These are phyloP conservation scores for Paraconiothyrium sp. DNA, from an alignment of 2,329 filamentous ascomycete genomes.

Conservation along the genomic window DNA sequence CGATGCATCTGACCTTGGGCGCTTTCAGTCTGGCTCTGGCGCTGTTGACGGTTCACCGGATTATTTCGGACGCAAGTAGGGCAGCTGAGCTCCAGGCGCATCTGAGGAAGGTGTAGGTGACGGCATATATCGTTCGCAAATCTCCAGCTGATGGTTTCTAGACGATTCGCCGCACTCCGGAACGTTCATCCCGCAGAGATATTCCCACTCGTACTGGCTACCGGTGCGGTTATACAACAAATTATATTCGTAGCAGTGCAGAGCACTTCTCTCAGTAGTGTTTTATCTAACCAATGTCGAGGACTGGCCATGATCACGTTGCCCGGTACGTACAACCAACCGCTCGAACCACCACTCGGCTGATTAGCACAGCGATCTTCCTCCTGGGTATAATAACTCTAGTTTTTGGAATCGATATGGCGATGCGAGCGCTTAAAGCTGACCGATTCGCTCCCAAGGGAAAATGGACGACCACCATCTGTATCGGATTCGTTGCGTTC, in stretches of 20 bases:
- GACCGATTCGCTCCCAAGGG: conserved; percentile 67
- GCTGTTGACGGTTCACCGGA: conserved; percentile 47
- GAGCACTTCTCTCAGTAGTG: conserved; percentile 47
- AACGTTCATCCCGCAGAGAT: conserved; percentile 52
- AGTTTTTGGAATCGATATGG: conserved; percentile 71
- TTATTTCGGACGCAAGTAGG: conserved; percentile 50
- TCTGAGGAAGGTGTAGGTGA: conserved; percentile 44
- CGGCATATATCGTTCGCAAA: background rate
- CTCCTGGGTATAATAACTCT: conserved; percentile 72
- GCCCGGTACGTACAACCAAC: conserved; percentile 43
- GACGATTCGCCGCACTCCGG: conserved; percentile 47
- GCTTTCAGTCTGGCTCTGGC: conserved; percentile 50
- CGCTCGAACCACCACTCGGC: conserved; percentile 7
- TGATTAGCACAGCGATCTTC: conserved; percentile 65
- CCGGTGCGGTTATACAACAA: conserved; percentile 49
- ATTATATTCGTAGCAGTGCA: conserved; percentile 51
- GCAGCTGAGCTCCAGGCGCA: conserved; percentile 43
- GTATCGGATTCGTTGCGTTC: conserved; percentile 61
- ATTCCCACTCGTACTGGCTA: conserved; percentile 52
- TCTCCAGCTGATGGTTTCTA: conserved; percentile 30
- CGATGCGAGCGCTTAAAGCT: conserved; percentile 63
- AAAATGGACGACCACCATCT: conserved; percentile 69
- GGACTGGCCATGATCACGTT: conserved; percentile 49
- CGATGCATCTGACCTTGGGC: conserved; percentile 52
- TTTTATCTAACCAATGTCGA: conserved; percentile 49